Percentiles rank a stretch among this genome's conserved stretches.
Conservation (phyloP, 768 basidiomycete genomes). For the Termitomyces sp. region DNA sequence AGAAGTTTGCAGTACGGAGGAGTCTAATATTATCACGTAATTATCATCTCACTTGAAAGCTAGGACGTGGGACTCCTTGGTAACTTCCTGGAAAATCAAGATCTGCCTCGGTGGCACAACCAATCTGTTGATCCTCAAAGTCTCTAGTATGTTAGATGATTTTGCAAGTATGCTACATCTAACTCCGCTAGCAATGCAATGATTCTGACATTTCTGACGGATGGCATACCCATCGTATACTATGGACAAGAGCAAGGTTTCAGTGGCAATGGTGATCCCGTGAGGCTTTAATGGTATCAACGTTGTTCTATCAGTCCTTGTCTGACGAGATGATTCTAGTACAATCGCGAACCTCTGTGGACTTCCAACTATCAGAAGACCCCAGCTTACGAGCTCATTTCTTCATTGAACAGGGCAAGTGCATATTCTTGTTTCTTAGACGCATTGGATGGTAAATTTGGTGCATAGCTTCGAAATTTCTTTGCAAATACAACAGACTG, state of each 20-base stretch:
- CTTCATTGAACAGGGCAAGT: conserved; percentile 53
- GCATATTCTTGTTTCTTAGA: background rate
- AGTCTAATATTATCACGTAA: background rate
- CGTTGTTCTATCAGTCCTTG: background rate
- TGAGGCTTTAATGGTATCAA: conserved; percentile 24
- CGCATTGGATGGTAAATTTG: background rate
- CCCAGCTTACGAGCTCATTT: conserved; percentile 50
- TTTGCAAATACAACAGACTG: conserved; percentile 53
- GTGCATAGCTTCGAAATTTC: conserved; percentile 55
- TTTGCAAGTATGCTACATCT: background rate
- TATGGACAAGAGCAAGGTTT: conserved; percentile 79
- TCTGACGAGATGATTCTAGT: conserved; percentile 28
- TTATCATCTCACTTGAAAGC: background rate
- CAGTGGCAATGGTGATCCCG: conserved; percentile 60
- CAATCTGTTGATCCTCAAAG: conserved; percentile 67
- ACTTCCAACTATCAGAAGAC: conserved; percentile 59
- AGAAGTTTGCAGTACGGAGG: conserved; percentile 39
- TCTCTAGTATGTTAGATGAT: conserved; percentile 43
- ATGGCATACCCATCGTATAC: conserved; percentile 82
- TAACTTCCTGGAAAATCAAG: conserved; percentile 80
- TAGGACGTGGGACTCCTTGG: conserved; percentile 49
- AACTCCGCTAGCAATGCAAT: conserved; percentile 57
- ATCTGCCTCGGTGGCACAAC: conserved; percentile 71
- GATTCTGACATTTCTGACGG: conserved; percentile 70
- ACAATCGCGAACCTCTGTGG: conserved; percentile 77